Percentiles rank a stretch among this genome's conserved stretches.
phyloP scores from a whole-genome alignment of 768 basidiomycete genomes.

The Fomitopsis pulvina region DNA sequence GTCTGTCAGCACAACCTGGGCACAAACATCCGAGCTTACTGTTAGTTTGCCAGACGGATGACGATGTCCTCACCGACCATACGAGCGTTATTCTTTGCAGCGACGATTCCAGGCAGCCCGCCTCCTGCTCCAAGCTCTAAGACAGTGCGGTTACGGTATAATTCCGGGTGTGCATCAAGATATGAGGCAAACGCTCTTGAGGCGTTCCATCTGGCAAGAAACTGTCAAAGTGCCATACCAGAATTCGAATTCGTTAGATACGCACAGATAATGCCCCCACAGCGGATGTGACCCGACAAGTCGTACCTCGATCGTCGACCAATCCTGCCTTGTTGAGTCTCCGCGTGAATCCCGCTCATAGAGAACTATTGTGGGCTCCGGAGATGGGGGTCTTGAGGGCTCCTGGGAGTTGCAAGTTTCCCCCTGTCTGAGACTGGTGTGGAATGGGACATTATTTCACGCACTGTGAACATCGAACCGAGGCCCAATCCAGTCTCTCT shows the following conservation, averaged over 20 bases:
- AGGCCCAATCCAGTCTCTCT: slow-evolving; percentile 5
- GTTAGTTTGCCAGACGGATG: not conserved
- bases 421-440: not conserved
- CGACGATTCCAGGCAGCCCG: slow-evolving; percentile 77
- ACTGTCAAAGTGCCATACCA: not conserved
- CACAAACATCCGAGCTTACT: not conserved
- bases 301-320: slow-evolving; percentile 45
- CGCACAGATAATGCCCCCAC: slow-evolving; percentile 77
- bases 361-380: slow-evolving; percentile 46
- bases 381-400: slow-evolving; percentile 59
- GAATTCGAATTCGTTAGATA: not conserved
- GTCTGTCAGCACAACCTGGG: slow-evolving; percentile 80
- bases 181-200: slow-evolving; percentile 65
- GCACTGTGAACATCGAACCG: slow-evolving; percentile 10
- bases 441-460: not conserved
- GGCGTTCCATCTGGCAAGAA: slow-evolving; percentile 67
- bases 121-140: slow-evolving; percentile 94
- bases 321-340: slow-evolving; percentile 2
- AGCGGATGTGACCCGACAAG: slow-evolving; percentile 77
- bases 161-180: slow-evolving; percentile 45
- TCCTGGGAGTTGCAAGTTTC: slow-evolving; percentile 35
- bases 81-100: slow-evolving; percentile 61
- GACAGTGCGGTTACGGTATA: slow-evolving; percentile 44
- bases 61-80: slow-evolving; percentile 37
- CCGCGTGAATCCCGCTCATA: slow-evolving; percentile 24